Evolutionary conservation across 225 moss, liverwort and hornwort genomes (phyloP).

Genomic region (Bryoerythrophyllum caledonicum): DNA sequence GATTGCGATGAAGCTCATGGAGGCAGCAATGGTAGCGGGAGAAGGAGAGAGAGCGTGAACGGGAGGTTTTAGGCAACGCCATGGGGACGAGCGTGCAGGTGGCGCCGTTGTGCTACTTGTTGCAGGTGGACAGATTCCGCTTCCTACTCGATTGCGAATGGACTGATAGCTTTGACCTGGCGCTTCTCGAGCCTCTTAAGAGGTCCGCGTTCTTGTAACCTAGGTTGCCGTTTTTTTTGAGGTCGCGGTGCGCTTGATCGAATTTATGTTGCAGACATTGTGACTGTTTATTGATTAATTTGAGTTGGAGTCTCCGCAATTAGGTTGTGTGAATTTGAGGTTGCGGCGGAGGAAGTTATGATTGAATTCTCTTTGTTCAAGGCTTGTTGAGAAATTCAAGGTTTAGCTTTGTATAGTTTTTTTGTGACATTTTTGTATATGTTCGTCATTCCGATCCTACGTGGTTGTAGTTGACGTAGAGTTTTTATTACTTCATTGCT

Average conservation of each 20-base stretch:
- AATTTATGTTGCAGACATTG: background rate
- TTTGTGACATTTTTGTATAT: background rate
- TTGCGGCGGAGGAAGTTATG: background rate
- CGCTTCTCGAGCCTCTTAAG: slow-evolving; percentile 82
- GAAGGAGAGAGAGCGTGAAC: slow-evolving; percentile 11
- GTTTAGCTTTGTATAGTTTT: background rate
- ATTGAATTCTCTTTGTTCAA: background rate
- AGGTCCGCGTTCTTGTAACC: slow-evolving; percentile 47
- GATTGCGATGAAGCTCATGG: background rate
- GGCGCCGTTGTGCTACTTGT: slow-evolving; percentile 93
- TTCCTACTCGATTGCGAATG: slow-evolving; percentile 97
- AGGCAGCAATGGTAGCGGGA: slow-evolving; percentile 5
- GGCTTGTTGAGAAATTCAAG: slow-evolving; percentile 1
- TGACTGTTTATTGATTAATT: background rate
- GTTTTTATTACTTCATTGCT: background rate
- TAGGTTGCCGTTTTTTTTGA: background rate
- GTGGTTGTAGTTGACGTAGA: slow-evolving; percentile 6
- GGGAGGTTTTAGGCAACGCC: slow-evolving; percentile 23
- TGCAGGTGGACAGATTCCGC: slow-evolving; percentile 85
- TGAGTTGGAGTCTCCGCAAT: background rate
- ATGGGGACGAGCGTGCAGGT: slow-evolving; percentile 84
- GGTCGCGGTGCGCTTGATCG: background rate
- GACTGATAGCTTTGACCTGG: slow-evolving; percentile 89
- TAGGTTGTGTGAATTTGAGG: slow-evolving; percentile 5
- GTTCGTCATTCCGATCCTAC: background rate